Base-by-base conservation (phyloP, 2,329 filamentous ascomycete species). In the Aspergillus neotritici region DNA sequence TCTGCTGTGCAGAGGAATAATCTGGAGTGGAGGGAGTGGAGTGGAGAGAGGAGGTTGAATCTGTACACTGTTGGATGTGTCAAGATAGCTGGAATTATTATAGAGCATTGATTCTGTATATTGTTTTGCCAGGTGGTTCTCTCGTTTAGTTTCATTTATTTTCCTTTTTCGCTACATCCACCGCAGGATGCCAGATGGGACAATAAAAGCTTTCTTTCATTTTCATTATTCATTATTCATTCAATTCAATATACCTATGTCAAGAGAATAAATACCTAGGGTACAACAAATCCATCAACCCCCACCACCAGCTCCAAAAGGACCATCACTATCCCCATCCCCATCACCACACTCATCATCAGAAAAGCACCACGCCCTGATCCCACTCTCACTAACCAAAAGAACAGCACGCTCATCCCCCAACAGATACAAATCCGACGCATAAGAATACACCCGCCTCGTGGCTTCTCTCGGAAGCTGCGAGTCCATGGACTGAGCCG, bases 281-380 rank as follows among this genome's bases (percentile, higher is more conserved):
- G 15, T 11, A 35, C 14, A 16, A 12, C 9, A 17, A 12, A 17
- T 35, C 33, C 13, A 31, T 25, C 21, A 25, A 25, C 7, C 6
- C 21, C 21, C 21, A 21, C 2, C 21, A 25, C 21, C 21, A 25
- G 6, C 21, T 3, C 7, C 21, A 9, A 25, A 25, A 9, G 21
- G 9, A 2, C 7, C n/a, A n/a, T n/a, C n/a, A n/a, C n/a, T n/a
- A n/a, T n/a, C 21, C 21, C 21, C n/a, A n/a, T 29, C 11, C 10
- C 31, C 36, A 10, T 21, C 29, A 14, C n/a, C 5, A 8, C n/a
- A 12, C 31, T 28, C 28, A 46, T 36, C 10, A 28, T 34, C 39
- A 47, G 55, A 46, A 41, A 64, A 61, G 32, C 41, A 53, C 58
- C 55, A 63, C 4, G 57, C 43, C 34, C 46, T 46, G 31, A 52